phyloP scores from a whole-genome alignment of 495 filamentous ascomycete species.

The Monascus purpureus region DNA sequence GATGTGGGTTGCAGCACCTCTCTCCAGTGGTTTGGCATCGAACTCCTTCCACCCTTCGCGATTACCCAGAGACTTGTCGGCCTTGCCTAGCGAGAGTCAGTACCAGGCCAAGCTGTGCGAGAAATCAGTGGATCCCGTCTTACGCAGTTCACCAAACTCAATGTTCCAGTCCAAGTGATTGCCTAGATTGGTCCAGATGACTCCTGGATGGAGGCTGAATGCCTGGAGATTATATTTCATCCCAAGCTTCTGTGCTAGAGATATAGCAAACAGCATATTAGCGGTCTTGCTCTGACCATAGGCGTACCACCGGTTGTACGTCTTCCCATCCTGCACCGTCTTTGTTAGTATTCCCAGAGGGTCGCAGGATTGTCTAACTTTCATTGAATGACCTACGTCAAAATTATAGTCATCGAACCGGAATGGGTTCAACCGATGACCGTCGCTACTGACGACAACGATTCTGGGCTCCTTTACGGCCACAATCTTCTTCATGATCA shows the following conservation, averaged over 20 bases:
- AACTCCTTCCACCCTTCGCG: background rate
- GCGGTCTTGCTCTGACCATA: conserved; percentile 43
- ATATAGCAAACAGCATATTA: conserved; percentile 33
- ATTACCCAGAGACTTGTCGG: background rate
- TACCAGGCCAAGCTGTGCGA: background rate
- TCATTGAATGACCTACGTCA: conserved; percentile 7
- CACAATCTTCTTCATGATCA: conserved; percentile 34
- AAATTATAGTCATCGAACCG: conserved; percentile 45
- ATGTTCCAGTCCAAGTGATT: conserved; percentile 8
- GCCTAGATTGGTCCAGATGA: conserved; percentile 12
- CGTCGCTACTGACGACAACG: conserved; percentile 20
- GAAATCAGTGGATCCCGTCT: background rate
- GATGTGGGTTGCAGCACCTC: conserved; percentile 1
- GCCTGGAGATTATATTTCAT: conserved; percentile 1
- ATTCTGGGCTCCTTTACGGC: conserved; percentile 8
- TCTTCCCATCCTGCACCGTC: conserved; percentile 26
- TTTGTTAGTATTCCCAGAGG: conserved; percentile 12
- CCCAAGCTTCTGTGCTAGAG: conserved; percentile 14
- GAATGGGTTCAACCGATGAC: conserved; percentile 25
- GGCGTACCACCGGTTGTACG: conserved; percentile 32
- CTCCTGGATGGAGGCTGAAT: conserved; percentile 5
- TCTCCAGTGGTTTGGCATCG: background rate
- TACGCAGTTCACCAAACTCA: conserved; percentile 1
- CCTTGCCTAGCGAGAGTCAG: background rate
- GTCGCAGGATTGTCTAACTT: conserved; percentile 1